Base-by-base conservation (phyloP, 495 filamentous ascomycete genomes). In the Podospora bellae-mahoneyi region DNA sequence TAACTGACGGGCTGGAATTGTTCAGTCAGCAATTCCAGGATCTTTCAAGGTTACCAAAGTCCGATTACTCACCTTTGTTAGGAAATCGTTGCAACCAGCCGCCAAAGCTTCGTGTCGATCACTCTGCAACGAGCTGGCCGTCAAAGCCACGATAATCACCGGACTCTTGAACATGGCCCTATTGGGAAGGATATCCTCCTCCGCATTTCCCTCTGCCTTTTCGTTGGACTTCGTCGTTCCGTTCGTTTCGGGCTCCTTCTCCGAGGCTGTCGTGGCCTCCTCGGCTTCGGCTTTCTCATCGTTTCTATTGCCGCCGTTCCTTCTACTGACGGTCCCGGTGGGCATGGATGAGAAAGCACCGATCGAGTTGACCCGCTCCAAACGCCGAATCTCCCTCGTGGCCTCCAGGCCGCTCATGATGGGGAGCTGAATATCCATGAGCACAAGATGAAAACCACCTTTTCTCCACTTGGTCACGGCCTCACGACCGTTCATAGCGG, bases 371-470 rank as follows among this genome's bases (percentile, higher is more conserved):
- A 94, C 84, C 53, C 91, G 85, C 78, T 99, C 95, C 57, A 99
- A 79, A 64, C 96, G 82, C 68, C 95, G 85, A 61, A 99, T 99
- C 81, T 99, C 95, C 71, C 93, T 93, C 0, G 95, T 98, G n/a
- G 95, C 95, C 64, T 97, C 92, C 65, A 99, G 78, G 1, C 95
- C 95, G 72, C 89, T 97, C 95, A 99, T 99, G 67, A 98, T 91
- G 1, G 95, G 95, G 64, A 99, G 82, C 74, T 99, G 95, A 72
- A 99, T 98, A 77, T 99, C 95, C 95, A 99, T 99, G 65, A 99
- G 80, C 30, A 99, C 95, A 69, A 99, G 80, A 80, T 99, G 95
- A 74, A 97, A 99, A n/a, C 95, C 95, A 34, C 95, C 95, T 16
- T 87, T 83, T 16, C 91, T 87, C 95, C 95, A 99, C 80, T 97